phyloP scores from a whole-genome alignment of 148 eudicot species.

The Rhododendron ovatum region DNA sequence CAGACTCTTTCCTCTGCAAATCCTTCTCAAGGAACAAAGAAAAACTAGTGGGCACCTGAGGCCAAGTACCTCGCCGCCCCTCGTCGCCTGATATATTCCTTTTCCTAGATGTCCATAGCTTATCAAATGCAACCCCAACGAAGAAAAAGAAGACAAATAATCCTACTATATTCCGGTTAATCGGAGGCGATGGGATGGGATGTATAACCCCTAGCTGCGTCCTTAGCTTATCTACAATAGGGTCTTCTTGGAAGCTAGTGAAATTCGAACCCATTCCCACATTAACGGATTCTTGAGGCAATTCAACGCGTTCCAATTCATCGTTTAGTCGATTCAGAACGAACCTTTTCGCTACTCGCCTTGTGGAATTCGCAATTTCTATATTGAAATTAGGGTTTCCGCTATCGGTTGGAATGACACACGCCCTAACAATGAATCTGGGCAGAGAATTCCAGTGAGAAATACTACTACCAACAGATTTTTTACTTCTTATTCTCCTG shows the following conservation, averaged over 20 bases:
- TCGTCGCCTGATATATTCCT: conserved; percentile 30
- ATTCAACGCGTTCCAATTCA: conserved; percentile 30
- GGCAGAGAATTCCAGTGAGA: conserved; percentile 2
- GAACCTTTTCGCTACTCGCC: conserved; percentile 43
- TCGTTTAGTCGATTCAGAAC: conserved; percentile 44
- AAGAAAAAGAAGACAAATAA: conserved; percentile 87
- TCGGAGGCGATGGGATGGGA: conserved; percentile 80
- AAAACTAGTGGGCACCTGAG: conserved; percentile 63
- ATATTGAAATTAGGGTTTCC: conserved; percentile 35
- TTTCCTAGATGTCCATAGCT: conserved; percentile 74
- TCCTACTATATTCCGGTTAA: conserved; percentile 59
- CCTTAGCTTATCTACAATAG: conserved; percentile 88
- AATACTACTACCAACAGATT: conserved; percentile 13
- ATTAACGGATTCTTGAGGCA: conserved; percentile 34
- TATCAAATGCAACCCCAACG: conserved; percentile 82
- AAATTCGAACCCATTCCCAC: conserved; percentile 34
- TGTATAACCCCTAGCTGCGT: conserved; percentile 86
- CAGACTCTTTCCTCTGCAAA: conserved; percentile 95
- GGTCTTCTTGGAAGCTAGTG: conserved; percentile 66
- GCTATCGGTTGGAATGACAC: conserved; percentile 33
- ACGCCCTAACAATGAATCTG: conserved; percentile 24
- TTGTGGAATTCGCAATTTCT: conserved; percentile 36
- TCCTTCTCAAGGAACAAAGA: conserved; percentile 80
- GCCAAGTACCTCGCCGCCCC: conserved; percentile 47
- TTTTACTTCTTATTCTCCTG: conserved; percentile 19